A percentile compares a stretch with the other conserved stretches of the same genome.
Evolutionary conservation across 129 eudicot genomes (phyloP).

Genomic region (Helichrysum umbraculigerum): DNA sequence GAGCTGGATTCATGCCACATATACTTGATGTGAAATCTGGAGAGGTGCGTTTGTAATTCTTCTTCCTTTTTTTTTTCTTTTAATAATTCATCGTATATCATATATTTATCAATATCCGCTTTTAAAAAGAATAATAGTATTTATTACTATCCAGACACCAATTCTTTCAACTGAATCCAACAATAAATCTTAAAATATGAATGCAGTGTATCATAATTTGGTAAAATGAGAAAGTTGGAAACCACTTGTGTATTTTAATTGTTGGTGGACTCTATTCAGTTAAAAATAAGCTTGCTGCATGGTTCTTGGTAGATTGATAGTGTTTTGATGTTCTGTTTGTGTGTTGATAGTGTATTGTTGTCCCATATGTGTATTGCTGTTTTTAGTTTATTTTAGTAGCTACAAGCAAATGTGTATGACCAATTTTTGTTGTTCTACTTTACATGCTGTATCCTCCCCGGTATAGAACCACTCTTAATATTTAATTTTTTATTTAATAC

Average conservation of each 20-base stretch:
- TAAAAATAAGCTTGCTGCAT: not conserved
- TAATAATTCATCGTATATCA: conserved; percentile 3
- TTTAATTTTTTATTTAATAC: conserved; percentile 16
- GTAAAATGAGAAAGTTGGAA: too few relatives aligned
- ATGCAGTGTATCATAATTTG: too few relatives aligned
- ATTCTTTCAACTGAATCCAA: not conserved
- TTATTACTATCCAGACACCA: not conserved
- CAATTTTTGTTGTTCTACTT: not conserved
- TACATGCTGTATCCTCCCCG: not conserved
- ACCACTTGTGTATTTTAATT: not conserved
- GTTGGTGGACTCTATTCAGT: not conserved
- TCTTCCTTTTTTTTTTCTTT: conserved; percentile 8
- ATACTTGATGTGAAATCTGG: conserved; percentile 52
- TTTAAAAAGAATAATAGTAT: too few relatives aligned
- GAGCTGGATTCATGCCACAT: conserved; percentile 60
- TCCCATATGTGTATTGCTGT: not conserved
- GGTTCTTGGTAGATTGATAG: not conserved
- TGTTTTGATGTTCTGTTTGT: not conserved
- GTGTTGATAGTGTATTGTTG: not conserved
- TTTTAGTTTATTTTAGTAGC: not conserved
- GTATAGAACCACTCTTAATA: not conserved
- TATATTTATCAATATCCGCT: not conserved
- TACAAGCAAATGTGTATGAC: not conserved
- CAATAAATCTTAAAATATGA: too few relatives aligned
- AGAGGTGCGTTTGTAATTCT: conserved; percentile 42